Percentiles rank a stretch among this genome's conserved stretches.
phyloP scores from a whole-genome alignment of 2,329 filamentous ascomycete species.

The Nemania bipapillata region DNA sequence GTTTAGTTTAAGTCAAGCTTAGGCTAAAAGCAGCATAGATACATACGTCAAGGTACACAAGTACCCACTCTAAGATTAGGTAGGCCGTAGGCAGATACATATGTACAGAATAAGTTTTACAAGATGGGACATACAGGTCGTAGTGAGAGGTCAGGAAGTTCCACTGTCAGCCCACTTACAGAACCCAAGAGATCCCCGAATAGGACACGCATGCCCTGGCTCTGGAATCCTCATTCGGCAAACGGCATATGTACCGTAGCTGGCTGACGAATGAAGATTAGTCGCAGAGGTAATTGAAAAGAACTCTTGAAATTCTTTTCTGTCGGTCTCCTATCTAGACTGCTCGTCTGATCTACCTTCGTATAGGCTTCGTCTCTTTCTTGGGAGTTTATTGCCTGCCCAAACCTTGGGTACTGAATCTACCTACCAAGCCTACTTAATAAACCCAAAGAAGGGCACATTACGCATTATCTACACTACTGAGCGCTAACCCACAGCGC shows the following conservation, averaged over 20 bases:
- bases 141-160: neutral
- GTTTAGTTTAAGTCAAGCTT: too few species aligned
- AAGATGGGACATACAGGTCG: neutral
- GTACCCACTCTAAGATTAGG: too few species aligned
- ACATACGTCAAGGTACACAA: too few species aligned
- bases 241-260: slow-evolving; percentile 26
- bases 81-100: too few species aligned
- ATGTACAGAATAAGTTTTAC: too few species aligned
- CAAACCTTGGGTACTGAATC: too few species aligned
- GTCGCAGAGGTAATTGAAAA: neutral
- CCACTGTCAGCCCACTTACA: slow-evolving; percentile 11
- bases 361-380: neutral
- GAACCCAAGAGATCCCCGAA: slow-evolving; percentile 11
- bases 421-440: neutral
- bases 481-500: slow-evolving; percentile 10
- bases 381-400: neutral
- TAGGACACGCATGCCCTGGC: slow-evolving; percentile 14
- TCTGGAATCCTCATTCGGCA: slow-evolving; percentile 29
- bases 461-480: neutral
- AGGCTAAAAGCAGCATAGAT: too few species aligned
- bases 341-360: neutral
- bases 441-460: neutral
- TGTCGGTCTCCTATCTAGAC: too few species aligned
- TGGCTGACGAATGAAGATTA: slow-evolving; percentile 8
- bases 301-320: neutral